Base-by-base conservation (phyloP, 139 green algal genomes). In the Ettlia oleoabundans region DNA sequence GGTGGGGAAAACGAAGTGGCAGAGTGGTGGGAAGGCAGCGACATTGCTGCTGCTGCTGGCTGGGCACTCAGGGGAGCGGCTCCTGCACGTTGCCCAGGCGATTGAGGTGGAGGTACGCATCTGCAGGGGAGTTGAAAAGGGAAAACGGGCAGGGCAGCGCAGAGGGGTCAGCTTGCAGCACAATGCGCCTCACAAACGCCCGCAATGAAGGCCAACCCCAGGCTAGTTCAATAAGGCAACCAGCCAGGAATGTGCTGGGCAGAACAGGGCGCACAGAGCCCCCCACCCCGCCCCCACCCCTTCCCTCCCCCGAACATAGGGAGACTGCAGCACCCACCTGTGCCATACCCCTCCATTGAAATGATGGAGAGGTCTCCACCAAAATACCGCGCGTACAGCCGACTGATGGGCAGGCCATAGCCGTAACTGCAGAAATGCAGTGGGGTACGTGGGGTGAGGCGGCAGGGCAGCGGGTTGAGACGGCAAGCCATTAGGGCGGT, bases 291-390 rank as follows among this genome's bases (percentile, higher is more conserved):
- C 19, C 58, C 21, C 32, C 58, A 30, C 58, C 58, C 21, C 58
- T 66, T 6, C 58, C 6, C 58, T 66, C 58, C 58, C 58, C 58
- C 15, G 21, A 6, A 66, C 63, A 41, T 30, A 43, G 21, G 26
- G 8, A 69, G 18, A 10, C 30, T 30, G n/a, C 63, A 19, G 66
- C 4, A 51, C 70, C 42, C 70, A 77, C 70, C 70, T 37, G 97
- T 99, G 77, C 97, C 96, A 82, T 99, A 99, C 0, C 94, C 93
- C 85, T 99, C 95, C 97, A 99, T 99, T 55, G 90, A 96, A n/a
- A 99, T 96, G 78, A 99, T 89, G 78, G 94, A 89, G 82, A 99
- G 87, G 85, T 99, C 97, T 0, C 97, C 97, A 1, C 97, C 97
- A 93, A 99, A 99, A 86, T 99, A 99, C 43, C 96, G 84, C 4